A percentile compares a stretch with the other conserved stretches of the same genome.
phyloP scores from a whole-genome alignment of 2,329 filamentous ascomycete genomes.

The Amauroascus niger region DNA sequence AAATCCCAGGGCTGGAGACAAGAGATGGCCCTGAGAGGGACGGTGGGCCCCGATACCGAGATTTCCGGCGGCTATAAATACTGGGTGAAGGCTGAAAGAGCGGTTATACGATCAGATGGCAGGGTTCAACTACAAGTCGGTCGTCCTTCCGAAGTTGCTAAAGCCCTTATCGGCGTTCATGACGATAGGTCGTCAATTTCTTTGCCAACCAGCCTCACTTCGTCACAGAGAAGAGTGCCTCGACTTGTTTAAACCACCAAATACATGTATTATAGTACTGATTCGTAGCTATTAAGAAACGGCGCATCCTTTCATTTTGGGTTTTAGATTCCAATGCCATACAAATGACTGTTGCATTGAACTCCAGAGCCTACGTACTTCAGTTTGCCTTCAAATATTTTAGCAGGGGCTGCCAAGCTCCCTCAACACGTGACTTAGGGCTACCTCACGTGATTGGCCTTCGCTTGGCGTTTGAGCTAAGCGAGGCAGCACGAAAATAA shows the following conservation, averaged over 20 bases:
- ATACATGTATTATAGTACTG: constrained; percentile 1
- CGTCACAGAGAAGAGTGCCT: background rate
- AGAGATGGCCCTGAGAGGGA: constrained; percentile 33
- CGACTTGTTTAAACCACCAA: constrained; percentile 4
- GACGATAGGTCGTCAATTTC: background rate
- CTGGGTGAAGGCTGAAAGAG: constrained; percentile 42
- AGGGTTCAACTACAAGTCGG: constrained; percentile 31
- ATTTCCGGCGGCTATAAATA: constrained; percentile 45
- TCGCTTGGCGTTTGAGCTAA: background rate
- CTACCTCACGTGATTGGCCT: background rate
- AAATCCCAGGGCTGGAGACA: constrained; percentile 28
- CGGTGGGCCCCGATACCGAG: constrained; percentile 36
- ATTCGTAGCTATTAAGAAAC: background rate
- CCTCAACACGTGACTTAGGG: constrained; percentile 10
- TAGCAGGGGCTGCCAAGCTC: too few relatives aligned
- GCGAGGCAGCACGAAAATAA: constrained; percentile 4
- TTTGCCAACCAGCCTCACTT: constrained; percentile 8
- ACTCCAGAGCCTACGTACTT: too few relatives aligned
- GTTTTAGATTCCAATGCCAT: background rate
- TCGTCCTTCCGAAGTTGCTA: constrained; percentile 11
- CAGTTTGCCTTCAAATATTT: too few relatives aligned
- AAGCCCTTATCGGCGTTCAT: constrained; percentile 12
- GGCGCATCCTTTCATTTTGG: background rate
- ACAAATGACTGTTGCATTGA: too few relatives aligned
- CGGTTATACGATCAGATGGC: constrained; percentile 38